Percentiles rank a stretch among this genome's conserved stretches.
These are phyloP conservation scores for Hortaea werneckii DNA, from an alignment of 2,329 filamentous ascomycete species.

Conservation along the genomic window DNA sequence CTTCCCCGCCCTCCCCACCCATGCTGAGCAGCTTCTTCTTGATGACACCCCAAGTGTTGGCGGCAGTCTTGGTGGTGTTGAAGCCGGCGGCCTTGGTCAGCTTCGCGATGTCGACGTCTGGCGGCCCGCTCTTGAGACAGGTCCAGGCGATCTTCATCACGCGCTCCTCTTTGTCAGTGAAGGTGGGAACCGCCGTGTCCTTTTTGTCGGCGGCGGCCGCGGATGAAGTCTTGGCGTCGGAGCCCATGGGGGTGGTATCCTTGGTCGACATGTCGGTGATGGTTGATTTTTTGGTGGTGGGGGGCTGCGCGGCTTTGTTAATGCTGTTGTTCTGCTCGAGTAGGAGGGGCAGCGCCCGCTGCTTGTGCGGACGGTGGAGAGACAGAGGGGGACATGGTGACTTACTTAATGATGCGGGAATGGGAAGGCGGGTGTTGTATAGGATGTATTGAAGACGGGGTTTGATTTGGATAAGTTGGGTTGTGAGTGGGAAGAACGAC, in stretches of 20 bases:
- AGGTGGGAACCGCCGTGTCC: slow-evolving; percentile 6
- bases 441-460: no score
- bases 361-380: no score
- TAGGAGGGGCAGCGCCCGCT: no score
- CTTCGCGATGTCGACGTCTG: slow-evolving; percentile 25
- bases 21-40: slow-evolving; percentile 23
- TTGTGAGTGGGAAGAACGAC: no score
- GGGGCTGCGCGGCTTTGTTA: background rate
- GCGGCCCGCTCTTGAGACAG: slow-evolving; percentile 23
- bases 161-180: slow-evolving; percentile 21
- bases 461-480: no score
- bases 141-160: slow-evolving; percentile 21
- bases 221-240: slow-evolving; percentile 2
- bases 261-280: slow-evolving; percentile 1
- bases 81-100: slow-evolving; percentile 17
- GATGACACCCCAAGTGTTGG: slow-evolving; percentile 25
- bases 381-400: no score
- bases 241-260: slow-evolving; percentile 3
- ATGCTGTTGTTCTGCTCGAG: no score
- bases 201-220: background rate
- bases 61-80: slow-evolving; percentile 22
- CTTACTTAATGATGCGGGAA: no score
- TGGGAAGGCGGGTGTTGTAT: no score
- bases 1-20: slow-evolving; percentile 5
- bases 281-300: background rate